Conservation (phyloP, 352 stramenopile genomes). For the Phytopythium kandeliae region DNA sequence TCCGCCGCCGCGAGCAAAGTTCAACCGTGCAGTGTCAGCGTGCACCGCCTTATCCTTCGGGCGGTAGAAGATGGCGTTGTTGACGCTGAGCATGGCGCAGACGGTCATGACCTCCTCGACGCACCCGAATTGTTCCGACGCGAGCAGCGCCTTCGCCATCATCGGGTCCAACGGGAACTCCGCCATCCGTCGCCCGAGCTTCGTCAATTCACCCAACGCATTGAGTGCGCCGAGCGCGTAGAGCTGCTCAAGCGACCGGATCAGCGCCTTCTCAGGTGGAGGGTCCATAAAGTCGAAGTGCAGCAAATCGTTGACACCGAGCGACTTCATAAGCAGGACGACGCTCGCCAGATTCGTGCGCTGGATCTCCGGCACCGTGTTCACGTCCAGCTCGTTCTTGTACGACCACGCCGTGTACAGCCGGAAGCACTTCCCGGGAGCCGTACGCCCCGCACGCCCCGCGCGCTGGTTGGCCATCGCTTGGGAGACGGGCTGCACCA, state of each 20-base stretch:
- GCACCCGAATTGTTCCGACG: conserved; percentile 89
- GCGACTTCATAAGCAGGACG: conserved; percentile 98
- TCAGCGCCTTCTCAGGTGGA: conserved; percentile 94
- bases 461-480: conserved; percentile 96
- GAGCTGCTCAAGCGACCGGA: conserved; percentile 96
- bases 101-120: conserved; percentile 95
- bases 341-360: conserved; percentile 97
- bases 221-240: conserved; percentile 99
- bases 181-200: conserved; percentile 92
- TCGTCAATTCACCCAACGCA: conserved; percentile 97
- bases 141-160: conserved; percentile 93
- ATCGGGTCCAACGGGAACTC: conserved; percentile 95
- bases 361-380: conserved; percentile 97
- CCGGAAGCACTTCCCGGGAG: conserved; percentile 98
- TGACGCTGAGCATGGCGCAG: conserved; percentile 97
- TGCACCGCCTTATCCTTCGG: conserved; percentile 99
- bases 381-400: conserved; percentile 98
- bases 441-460: conserved; percentile 94
- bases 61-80: conserved; percentile 98
- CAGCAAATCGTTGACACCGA: conserved; percentile 99
- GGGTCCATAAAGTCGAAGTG: conserved; percentile 99
- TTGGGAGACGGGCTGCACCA: conserved; percentile 97
- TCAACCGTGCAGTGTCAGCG: conserved; percentile 97
- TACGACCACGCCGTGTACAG: conserved; percentile 99
- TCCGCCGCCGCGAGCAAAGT: conserved; percentile 96